Evolutionary conservation across 176 grass and related monocot genomes (phyloP).

Genomic region (Triticum monococcum): DNA sequence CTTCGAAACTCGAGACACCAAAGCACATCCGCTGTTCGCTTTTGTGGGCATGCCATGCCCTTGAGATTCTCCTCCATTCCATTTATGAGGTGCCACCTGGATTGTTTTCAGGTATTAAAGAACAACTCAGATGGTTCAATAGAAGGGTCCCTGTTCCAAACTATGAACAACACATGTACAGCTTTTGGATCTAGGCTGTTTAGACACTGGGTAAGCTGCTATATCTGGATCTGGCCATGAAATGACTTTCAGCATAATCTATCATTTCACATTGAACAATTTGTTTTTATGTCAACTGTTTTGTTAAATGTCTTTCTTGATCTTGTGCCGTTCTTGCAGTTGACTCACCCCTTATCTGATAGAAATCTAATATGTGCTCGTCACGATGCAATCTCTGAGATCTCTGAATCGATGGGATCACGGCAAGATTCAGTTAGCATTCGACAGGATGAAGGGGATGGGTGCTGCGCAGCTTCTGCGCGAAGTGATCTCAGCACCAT

Average conservation of each 20-base stretch:
- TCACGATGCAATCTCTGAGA: constrained; percentile 86
- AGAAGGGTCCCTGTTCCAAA: constrained; percentile 80
- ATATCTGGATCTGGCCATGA: not conserved
- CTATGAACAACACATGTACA: constrained; percentile 89
- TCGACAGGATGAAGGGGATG: constrained; percentile 26
- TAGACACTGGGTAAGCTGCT: constrained; percentile 79
- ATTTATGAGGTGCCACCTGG: constrained; percentile 21
- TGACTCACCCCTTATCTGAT: constrained; percentile 80
- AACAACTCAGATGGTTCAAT: constrained; percentile 81
- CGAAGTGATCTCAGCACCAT: constrained; percentile 62
- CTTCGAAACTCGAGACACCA: not conserved
- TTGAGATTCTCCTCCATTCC: constrained; percentile 18
- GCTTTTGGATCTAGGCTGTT: constrained; percentile 86
- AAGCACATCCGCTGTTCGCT: not conserved
- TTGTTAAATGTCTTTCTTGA: constrained; percentile 16
- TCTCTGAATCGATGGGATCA: constrained; percentile 74
- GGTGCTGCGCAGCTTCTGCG: not conserved
- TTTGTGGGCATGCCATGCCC: not conserved
- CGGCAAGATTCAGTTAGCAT: constrained; percentile 36
- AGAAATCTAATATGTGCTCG: constrained; percentile 78
- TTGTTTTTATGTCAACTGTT: not conserved
- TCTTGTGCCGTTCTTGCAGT: constrained; percentile 48
- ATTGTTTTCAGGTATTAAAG: constrained; percentile 72
- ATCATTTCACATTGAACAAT: not conserved
- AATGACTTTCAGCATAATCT: constrained; percentile 8